These are phyloP conservation scores for Hypericum androsaemum DNA, from an alignment of 345 rosid genomes.

Conservation along the genomic window DNA sequence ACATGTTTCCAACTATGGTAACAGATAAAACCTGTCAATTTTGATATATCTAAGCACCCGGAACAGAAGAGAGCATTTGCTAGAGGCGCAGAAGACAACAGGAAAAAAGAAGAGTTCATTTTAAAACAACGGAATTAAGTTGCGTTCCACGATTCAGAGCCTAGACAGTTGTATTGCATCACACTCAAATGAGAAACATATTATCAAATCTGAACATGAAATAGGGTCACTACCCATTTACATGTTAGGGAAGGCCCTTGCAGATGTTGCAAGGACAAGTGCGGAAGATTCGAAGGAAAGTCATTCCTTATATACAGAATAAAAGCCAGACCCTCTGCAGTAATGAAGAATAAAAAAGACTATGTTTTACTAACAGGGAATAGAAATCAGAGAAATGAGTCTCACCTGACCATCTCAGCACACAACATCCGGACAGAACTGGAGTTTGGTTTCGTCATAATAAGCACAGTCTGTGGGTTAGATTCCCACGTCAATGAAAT, in stretches of 20 bases:
- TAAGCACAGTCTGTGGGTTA: constrained; percentile 77
- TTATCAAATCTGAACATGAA: not conserved
- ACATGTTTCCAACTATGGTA: too few relatives aligned
- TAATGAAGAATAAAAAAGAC: not conserved
- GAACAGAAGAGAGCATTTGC: too few relatives aligned
- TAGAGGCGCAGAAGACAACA: too few relatives aligned
- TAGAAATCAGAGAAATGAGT: constrained; percentile 10
- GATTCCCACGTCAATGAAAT: constrained; percentile 94
- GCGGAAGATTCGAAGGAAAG: not conserved
- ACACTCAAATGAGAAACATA: not conserved
- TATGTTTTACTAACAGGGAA: not conserved
- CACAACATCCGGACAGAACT: constrained; percentile 64
- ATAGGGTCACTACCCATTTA: too few relatives aligned
- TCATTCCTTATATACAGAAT: not conserved
- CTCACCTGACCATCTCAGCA: constrained; percentile 80
- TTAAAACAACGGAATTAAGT: too few relatives aligned
- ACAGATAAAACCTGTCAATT: too few relatives aligned
- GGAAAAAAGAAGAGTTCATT: too few relatives aligned
- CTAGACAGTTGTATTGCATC: too few relatives aligned
- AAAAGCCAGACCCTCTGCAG: too few relatives aligned
- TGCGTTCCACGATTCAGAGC: too few relatives aligned
- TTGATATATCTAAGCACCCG: too few relatives aligned
- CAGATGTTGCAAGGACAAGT: not conserved
- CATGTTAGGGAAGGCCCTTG: too few relatives aligned
- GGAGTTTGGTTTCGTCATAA: constrained; percentile 88